Evolutionary conservation across 2,329 filamentous ascomycete genomes (phyloP), one percentile per base, ranked within the genome.

Genomic region (Colletotrichum tamarilloi): DNA sequence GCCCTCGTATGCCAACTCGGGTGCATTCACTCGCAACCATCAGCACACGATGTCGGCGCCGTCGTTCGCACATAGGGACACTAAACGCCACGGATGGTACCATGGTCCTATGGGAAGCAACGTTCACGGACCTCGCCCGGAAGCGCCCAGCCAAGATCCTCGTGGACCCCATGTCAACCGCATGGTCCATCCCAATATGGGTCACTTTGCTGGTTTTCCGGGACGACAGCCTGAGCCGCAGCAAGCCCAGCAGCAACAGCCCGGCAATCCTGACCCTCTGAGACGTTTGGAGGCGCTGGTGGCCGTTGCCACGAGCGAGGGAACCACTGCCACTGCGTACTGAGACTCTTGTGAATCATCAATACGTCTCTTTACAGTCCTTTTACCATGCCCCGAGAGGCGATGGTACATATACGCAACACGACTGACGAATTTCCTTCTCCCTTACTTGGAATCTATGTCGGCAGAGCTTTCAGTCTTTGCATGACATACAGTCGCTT

Each of bases 51-150:
- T 90, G 83, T 92, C 90, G 4, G 89, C 90, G 1, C 90, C 90
- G 0, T 84, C 86, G 0, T 83, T 88, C 42, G 84, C 87, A 11
- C 90, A 89, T 0, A 87, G 90, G 9, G 91, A 90, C 75, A 85
- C 84, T 35, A 94, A 93, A 78, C 88, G 93, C 3, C 91, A 92
- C 72, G 93, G 88, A 1, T 95, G 93, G 92, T 94, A 94, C 77
- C 90, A 94, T 53, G 87, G 87, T 0, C 87, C 87, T 0, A 79
- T 82, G 14, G 79, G 82, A 0, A 78, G 81, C 3, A 82, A 84
- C 49, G 42, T 67, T 6, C 72, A 72, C 19, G 70, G 70, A 7
- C 67, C 70, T 22, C 66, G 70, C 28, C 72, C 72, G 7, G 9
- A 82, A 80, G 77, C 76, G 4, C 72, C 75, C 1, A 73, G 77